These are phyloP conservation scores for Glycine tomentella DNA, from an alignment of 306 rosid species.

Conservation along the genomic window DNA sequence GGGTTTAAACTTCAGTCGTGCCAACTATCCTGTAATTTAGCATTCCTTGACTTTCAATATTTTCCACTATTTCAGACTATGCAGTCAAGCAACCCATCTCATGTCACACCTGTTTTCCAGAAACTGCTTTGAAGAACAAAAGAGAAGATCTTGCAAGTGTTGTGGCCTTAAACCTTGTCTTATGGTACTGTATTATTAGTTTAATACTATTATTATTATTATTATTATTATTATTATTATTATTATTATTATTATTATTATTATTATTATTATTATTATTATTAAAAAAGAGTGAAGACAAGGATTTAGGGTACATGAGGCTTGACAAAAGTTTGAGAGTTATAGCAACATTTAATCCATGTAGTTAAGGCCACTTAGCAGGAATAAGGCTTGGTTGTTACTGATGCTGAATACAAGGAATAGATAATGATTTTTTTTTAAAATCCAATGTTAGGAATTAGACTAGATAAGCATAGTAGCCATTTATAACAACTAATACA, in stretches of 20 bases:
- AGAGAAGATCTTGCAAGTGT: slow-evolving; percentile 14
- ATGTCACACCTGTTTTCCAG: not conserved
- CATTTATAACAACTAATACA: not conserved
- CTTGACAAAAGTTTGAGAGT: not conserved
- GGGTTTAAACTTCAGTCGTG: not conserved
- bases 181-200: slow-evolving; percentile 9
- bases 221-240: too few species aligned
- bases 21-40: not conserved
- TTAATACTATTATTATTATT: not conserved
- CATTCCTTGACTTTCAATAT: not conserved
- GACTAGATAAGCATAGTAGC: not conserved
- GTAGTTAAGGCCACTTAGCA: not conserved
- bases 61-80: slow-evolving; percentile 2
- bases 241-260: too few species aligned
- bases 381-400: slow-evolving; percentile 11
- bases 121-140: slow-evolving; percentile 19
- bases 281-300: not conserved
- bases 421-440: not conserved
- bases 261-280: too few species aligned
- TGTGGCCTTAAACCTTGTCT: slow-evolving; percentile 8
- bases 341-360: not conserved
- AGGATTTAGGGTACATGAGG: not conserved
- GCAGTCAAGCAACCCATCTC: not conserved
- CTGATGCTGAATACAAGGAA: slow-evolving; percentile 12
- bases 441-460: slow-evolving; percentile 6